Base-by-base conservation (phyloP, 768 basidiomycete species). In the Agaricus sinodeliciosus region DNA sequence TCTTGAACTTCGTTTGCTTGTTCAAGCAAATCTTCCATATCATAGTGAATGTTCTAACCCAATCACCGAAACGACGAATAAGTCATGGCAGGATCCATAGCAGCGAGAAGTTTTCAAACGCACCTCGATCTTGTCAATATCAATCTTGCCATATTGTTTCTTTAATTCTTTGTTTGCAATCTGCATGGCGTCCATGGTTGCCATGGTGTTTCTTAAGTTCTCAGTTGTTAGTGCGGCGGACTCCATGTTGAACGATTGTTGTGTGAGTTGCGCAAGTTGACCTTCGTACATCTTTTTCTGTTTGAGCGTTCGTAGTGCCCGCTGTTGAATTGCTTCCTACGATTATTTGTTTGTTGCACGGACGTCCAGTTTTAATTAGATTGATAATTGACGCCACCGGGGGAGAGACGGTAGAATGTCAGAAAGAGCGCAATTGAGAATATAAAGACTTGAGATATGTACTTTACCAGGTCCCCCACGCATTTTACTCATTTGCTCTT, bases 211-310 rank as follows among this genome's bases (percentile, higher is more conserved):
- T 58, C 92, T 84, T 62, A 98, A 69, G 68, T 98, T 98, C 72
- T 98, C 96, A n/a, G 95, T 98, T 8, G 91, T 85, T 62, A 98
- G 82, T 12, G 89, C 81, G 11, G 94, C 88, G 50, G 90, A 93
- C 72, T 99, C 94, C 90, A 98, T 98, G 70, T 99, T 98, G 75
- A 92, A 98, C 19, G 90, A 86, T 67, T 98, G 96, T 65, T 98
- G 96, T 26, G 87, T 75, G 13, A 99, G 77, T 67, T 96, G 93
- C 8, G 82, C 77, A 36, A 98, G 79, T 67, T 99, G 96, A 12
- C 75, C 77, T 66, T 99, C 96, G 70, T 95, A 95, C 90, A 97
- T 85, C 69, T 83, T 79, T 75, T 92, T 97, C 73, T 98, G 96
- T 70, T 92, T 93, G 39, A 99, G 76, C 2, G 90, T 90, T 43